Base-by-base conservation (phyloP, 768 basidiomycete genomes). In the Collybia sordida region DNA sequence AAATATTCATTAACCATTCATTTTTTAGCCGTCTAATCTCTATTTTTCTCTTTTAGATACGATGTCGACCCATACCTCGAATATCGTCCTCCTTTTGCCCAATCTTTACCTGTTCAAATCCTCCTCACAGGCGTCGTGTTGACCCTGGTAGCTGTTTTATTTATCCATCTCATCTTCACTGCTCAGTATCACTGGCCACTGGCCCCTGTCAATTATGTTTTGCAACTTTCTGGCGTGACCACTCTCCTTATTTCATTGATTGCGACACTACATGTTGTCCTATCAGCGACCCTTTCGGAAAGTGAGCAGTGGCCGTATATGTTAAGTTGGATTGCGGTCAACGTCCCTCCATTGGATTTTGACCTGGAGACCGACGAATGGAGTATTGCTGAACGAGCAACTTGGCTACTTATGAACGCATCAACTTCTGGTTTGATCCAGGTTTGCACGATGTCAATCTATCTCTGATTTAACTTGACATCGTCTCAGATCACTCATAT, bases 171-270 rank as follows among this genome's bases (percentile, higher is more conserved):
- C 56, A 66, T 93, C 51, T 97, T 99, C 72, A 98, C 97, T 4
- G 89, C 88, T 0, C 93, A 96, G 64, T 98, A 96, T 56, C 97
- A 99, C 67, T 91, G 89, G 80, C 92, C 93, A 0, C 85, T 99
- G 35, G 93, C 94, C 0, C 88, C 86, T 5, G 80, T 90, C 60
- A 99, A 99, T 72, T 99, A 91, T 68, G 75, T 85, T 46, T 82
- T 98, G 27, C 97, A 98, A 65, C 64, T 98, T 11, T 82, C 85
- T 2, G 92, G 90, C 6, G 92, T 94, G 22, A 73, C 80, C 27
- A 85, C 88, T 3, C 83, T 96, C 18, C 79, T 97, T 50, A 78
- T 88, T 28, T 88, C 86, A 14, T 77, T 88, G 47, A 78, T 85
- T 41, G 88, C 90, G 7, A 91, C 88, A 1, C 73, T 95, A 41